A percentile compares a stretch with the other conserved stretches of the same genome.
Evolutionary conservation across 495 filamentous ascomycete genomes (phyloP).

Genomic region (Hypoxylon trugodes): DNA sequence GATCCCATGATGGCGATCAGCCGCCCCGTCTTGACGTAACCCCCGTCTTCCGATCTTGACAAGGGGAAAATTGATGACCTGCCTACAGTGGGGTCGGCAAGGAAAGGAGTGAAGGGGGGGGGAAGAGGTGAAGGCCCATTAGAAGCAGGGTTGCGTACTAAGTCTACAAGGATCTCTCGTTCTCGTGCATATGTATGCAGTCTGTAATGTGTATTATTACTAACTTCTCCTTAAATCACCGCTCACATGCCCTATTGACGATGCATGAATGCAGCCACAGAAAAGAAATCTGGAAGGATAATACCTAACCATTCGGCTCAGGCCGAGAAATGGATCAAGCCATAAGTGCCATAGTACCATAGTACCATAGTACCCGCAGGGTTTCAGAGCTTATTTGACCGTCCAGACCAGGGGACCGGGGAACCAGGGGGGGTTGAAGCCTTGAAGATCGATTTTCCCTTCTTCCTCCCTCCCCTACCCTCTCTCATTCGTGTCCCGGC

Average conservation of each 20-base stretch:
- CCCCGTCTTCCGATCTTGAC: slow-evolving; percentile 34
- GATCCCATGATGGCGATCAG: slow-evolving; percentile 36
- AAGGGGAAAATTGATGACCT: slow-evolving; percentile 38
- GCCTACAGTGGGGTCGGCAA: slow-evolving; percentile 25
- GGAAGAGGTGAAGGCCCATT: slow-evolving; percentile 6
- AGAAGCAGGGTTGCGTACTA: neutral
- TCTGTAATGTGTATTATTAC: slow-evolving; percentile 4
- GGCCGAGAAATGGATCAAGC: slow-evolving; percentile 43
- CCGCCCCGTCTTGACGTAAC: slow-evolving; percentile 37
- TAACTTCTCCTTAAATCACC: slow-evolving; percentile 18
- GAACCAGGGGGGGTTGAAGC: slow-evolving; percentile 21
- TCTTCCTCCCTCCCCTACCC: slow-evolving; percentile 12
- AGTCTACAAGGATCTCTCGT: slow-evolving; percentile 20
- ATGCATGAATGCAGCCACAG: slow-evolving; percentile 41
- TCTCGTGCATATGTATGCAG: slow-evolving; percentile 33
- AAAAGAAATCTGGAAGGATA: slow-evolving; percentile 28
- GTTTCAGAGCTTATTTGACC: slow-evolving; percentile 46
- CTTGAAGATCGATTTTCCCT: slow-evolving; percentile 34
- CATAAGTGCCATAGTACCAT: no score
- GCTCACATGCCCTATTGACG: slow-evolving; percentile 36
- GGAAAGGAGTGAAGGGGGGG: neutral
- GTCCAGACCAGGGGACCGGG: no score
- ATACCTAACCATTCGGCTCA: slow-evolving; percentile 47
- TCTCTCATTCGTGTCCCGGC: slow-evolving; percentile 2
- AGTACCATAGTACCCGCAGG: slow-evolving; percentile 45